Evolutionary conservation across 139 green algal genomes (phyloP).

Genomic region (Zygnema circumcarinatum): DNA sequence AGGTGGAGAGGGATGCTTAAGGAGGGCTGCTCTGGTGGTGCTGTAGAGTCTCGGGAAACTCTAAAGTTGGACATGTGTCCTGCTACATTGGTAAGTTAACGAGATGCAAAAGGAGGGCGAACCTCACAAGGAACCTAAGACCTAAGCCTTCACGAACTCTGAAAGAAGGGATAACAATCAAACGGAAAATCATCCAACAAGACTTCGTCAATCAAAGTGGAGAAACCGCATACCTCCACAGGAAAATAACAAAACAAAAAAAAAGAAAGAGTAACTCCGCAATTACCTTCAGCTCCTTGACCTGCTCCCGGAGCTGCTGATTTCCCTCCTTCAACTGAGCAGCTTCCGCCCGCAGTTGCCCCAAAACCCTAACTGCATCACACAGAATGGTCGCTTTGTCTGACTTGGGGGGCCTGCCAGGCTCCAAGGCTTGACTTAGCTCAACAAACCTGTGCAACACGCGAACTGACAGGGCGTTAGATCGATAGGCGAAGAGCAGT

Average conservation of each 20-base stretch:
- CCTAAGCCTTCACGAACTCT: too few species aligned
- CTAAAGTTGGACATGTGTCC: too few species aligned
- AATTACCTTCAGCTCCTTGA: constrained; percentile 79
- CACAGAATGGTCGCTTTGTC: constrained; percentile 76
- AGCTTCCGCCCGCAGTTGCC: constrained; percentile 69
- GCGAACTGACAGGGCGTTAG: constrained; percentile 63
- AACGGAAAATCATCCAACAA: too few species aligned
- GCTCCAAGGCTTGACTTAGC: constrained; percentile 43
- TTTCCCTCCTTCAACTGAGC: constrained; percentile 51
- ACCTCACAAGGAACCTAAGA: too few species aligned
- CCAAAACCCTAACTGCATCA: constrained; percentile 75
- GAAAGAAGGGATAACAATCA: too few species aligned
- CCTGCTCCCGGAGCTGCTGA: constrained; percentile 71
- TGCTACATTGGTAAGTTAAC: too few species aligned
- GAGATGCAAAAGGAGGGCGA: too few species aligned
- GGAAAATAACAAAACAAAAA: too few species aligned
- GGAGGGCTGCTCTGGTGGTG: too few species aligned
- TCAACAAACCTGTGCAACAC: constrained; percentile 64
- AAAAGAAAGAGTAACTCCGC: not conserved
- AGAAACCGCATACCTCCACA: too few species aligned
- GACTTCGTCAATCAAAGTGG: too few species aligned
- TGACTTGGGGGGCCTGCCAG: constrained; percentile 73
- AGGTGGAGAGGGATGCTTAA: not conserved
- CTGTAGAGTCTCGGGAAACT: too few species aligned
- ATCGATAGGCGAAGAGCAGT: not conserved